These are phyloP conservation scores for Mucor mucedo DNA, from an alignment of 371 early-diverging fungal species.

Conservation along the genomic window DNA sequence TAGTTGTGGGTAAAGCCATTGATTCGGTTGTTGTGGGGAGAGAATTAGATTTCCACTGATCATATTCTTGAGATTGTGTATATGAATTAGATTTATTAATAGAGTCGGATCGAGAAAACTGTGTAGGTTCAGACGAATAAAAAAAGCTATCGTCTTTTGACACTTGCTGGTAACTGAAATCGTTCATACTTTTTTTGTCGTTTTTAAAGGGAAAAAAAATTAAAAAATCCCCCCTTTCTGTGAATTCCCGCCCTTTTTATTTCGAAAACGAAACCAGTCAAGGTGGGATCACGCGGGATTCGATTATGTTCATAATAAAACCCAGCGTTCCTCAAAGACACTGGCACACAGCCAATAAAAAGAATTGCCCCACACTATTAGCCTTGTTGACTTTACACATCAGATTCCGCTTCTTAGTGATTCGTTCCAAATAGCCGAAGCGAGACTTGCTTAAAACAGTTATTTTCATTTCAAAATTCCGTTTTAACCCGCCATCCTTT, in stretches of 20 bases:
- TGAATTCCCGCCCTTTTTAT: conserved; percentile 28
- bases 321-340: neutral
- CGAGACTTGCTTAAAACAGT: conserved; percentile 17
- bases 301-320: neutral
- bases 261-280: conserved; percentile 20
- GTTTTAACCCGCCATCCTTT: conserved; percentile 18
- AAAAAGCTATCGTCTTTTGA: conserved; percentile 15
- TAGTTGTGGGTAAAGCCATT: neutral
- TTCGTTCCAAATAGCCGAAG: conserved; percentile 17
- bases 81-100: conserved; percentile 9
- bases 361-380: conserved; percentile 15
- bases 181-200: conserved; percentile 18
- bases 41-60: conserved; percentile 20
- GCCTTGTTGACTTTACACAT: conserved; percentile 7
- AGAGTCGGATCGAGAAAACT: conserved; percentile 6
- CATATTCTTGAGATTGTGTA: conserved; percentile 18
- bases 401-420: conserved; percentile 21
- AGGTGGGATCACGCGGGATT: conserved; percentile 29
- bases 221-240: conserved; percentile 11
- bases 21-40: neutral
- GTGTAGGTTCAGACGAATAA: conserved; percentile 12
- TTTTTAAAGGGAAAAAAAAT: conserved; percentile 10
- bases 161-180: conserved; percentile 18
- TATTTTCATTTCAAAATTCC: conserved; percentile 8
- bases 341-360: conserved; percentile 20